Evolutionary conservation across 1,139 yeast species (phyloP), one percentile per base, ranked within the genome.

Genomic region (Eremothecium gossypii): DNA sequence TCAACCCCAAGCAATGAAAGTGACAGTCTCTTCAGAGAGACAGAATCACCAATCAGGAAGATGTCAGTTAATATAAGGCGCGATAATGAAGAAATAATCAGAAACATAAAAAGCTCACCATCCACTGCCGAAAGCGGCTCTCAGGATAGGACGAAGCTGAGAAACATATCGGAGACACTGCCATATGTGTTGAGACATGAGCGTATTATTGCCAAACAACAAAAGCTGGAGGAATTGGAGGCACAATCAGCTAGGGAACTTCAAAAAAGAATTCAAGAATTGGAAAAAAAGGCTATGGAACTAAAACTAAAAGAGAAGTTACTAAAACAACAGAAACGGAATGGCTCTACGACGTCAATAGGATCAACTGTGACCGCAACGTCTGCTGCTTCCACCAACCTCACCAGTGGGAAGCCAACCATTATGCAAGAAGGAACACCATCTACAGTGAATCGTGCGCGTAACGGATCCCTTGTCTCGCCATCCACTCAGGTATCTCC

Each of bases 151-250:
- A 72, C 71, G 52, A 84, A 81, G 61, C 68, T 83, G 51, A 73
- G 93, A 58, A 83, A 79, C 58, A 77, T 83, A 43, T 79, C 87
- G 30, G 91, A 82, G 57, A 83, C 91, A 1, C 85, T 83, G 27
- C 93, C 93, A 29, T 83, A 83, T 52, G 83, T 82, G 30, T 67
- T 83, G 49, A 74, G 84, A 58, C 91, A 83, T 58, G 91, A 83
- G 60, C 72, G 83, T 47, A 73, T 82, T 43, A 66, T 79, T 51
- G 82, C 82, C 45, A 79, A 84, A 61, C 89, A 83, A 57, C 84
- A 79, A 46, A 82, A 80, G 63, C 66, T 83, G 47, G 89, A 83
- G 57, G 86, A 83, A 54, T 66, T 83, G 66, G 93, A 83, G 58
- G 79, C 80, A 60, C 81, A 80, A 47, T 76, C 84, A 48, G 91